Base-by-base conservation (phyloP, 768 basidiomycete species). In the Hortiboletus campestris region DNA sequence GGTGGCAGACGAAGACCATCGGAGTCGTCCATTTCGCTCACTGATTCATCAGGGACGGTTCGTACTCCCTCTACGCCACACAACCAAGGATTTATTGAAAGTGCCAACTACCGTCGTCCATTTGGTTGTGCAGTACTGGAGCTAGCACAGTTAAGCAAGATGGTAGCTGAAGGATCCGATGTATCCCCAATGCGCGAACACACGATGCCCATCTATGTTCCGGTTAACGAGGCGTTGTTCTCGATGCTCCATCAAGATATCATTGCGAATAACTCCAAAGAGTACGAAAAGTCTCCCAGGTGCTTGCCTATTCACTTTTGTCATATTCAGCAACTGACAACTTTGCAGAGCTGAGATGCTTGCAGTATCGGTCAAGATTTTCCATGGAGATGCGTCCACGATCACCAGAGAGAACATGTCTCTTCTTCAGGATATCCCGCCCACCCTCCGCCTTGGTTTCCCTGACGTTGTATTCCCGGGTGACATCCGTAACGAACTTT, bases 61-160 rank as follows among this genome's bases (percentile, higher is more conserved):
- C 66, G 63, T 36, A 29, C 47, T 29, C 42, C 56, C 19, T 55
- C 65, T 25, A 25, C 25, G 42, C 63, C 67, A 38, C 71, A 72
- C 50, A 58, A 65, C 49, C 65, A 44, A 62, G 67, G 58, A 55
- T 66, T 40, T 47, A 58, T 45, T 25, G 82, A 83, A 11, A 53
- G 63, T n/a, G 59, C 71, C 25, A 80, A 82, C 51, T 89, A 88
- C 64, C 82, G 96, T 36, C 77, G 96, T 48, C 96, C 96, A 0
- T 94, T 98, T 67, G 96, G 94, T n/a, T 97, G 94, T 67, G 96
- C 96, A 3, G 88, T 97, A 11, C 74, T 98, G 51, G 92, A 97
- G 64, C 73, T 98, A 38, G 83, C 84, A 0, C 89, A 91, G 63
- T 72, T 94, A 51, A 79, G 74, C 60, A 84, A 83, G 65, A 84